Base-by-base conservation (phyloP, 2,329 filamentous ascomycete species). In the Fusarium austroafricanum region DNA sequence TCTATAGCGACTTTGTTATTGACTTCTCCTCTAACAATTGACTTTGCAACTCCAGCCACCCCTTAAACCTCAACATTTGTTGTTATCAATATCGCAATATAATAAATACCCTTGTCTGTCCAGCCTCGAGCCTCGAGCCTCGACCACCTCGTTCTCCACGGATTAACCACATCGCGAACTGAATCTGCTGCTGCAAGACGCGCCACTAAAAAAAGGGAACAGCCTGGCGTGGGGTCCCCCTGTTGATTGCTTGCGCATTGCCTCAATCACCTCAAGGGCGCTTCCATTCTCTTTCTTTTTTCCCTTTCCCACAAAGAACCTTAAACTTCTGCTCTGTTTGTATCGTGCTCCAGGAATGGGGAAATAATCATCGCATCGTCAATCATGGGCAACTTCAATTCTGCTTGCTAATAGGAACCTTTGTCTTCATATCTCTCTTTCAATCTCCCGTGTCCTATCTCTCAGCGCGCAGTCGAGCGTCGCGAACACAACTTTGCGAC, bases 151-250 rank as follows among this genome's bases (percentile, higher is more conserved):
- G 39, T 33, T 50, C 50, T 40, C 44, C 53, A 55, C 50, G 56
- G 45, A 60, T 53, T 51, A 43, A 60, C 8, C 33, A 35, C 10
- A 31, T 31, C 29, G 29, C 29, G 29, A 31, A 31, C 14, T 14
- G 10, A 29, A 29, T 31, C 26, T 26, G 26, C 26, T 31, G 49
- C 55, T 49, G 40, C 47, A 52, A 35, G 52, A 58, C 61, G 61
- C 61, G 52, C 66, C 66, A 68, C 66, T 69, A 66, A 68, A 69
- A 66, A 67, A 53, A 61, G 40, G 23, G 56, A 61, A 61, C 42
- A 44, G 54, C 20, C 40, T n/a, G 61, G 61, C 61, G 61, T 64
- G 61, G 61, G 60, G 65, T 68, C 51, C 51, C 65, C 65, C 61
- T 69, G 55, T 52, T 51, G 44, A 31, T 31, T 31, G 29, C 29